A percentile compares a stretch with the other conserved stretches of the same genome.
Evolutionary conservation across 176 grass and related monocot genomes (phyloP).

Genomic region (Oryza glumipatula): DNA sequence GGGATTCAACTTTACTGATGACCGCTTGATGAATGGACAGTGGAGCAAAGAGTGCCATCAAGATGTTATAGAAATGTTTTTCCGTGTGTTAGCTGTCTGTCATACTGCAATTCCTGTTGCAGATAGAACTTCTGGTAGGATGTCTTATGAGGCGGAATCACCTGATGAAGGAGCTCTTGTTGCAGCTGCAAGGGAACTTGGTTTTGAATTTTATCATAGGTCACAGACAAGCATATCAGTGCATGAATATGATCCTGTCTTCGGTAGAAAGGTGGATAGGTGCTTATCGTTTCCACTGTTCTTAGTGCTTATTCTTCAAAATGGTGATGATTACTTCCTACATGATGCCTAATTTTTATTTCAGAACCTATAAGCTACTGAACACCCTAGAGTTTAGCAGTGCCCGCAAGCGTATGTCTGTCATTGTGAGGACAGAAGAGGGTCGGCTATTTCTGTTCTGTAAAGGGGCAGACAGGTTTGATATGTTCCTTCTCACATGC

Average conservation of each 20-base stretch:
- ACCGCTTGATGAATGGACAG: conserved; percentile 71
- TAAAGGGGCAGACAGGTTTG: conserved; percentile 96
- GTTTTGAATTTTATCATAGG: conserved; percentile 92
- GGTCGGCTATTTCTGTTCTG: conserved; percentile 70
- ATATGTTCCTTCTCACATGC: conserved; percentile 25
- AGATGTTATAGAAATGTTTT: conserved; percentile 77
- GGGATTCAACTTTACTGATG: conserved; percentile 85
- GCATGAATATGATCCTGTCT: conserved; percentile 62
- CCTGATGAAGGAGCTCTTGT: conserved; percentile 94
- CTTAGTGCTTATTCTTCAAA: conserved; percentile 27
- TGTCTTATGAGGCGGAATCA: conserved; percentile 93
- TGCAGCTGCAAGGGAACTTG: conserved; percentile 85
- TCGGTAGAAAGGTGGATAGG: conserved; percentile 52
- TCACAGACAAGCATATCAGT: conserved; percentile 80
- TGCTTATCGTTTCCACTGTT: conserved; percentile 50
- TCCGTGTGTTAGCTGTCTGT: conserved; percentile 81
- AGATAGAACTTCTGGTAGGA: conserved; percentile 54
- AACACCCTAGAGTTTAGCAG: conserved; percentile 93
- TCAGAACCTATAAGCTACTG: conserved; percentile 84
- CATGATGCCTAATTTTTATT: conserved; percentile 49
- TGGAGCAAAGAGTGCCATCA: conserved; percentile 67
- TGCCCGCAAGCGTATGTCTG: conserved; percentile 94
- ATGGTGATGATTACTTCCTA: background rate
- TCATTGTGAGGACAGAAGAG: conserved; percentile 78
- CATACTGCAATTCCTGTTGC: conserved; percentile 89